Base-by-base conservation (phyloP, 768 basidiomycete species). In the Mycena filopes region DNA sequence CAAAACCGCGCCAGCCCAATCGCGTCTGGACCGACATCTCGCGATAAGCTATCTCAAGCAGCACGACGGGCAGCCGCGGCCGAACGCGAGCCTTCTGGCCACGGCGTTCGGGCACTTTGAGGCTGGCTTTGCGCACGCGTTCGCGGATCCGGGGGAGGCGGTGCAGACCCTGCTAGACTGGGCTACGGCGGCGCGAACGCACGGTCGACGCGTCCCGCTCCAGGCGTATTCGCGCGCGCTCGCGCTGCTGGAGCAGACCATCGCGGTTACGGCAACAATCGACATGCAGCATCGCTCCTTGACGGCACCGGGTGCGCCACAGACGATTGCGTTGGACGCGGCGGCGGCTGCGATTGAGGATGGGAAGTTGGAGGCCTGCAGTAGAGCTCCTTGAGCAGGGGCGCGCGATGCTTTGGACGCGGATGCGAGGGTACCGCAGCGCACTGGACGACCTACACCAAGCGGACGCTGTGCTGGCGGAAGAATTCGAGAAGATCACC, bases 311-410 rank as follows among this genome's bases (percentile, higher is more conserved):
- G 41, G n/a, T 21, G 31, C 59, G 9, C 8, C 40, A n/a, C 42
- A 43, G 29, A 62, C 71, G 10, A 41, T 73, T 25, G 73, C 70
- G 42, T 61, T 61, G 16, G 73, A 76, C 53, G 75, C 76, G 6
- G 74, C 73, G 1, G 71, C 75, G 20, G 66, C 63, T 18, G 75
- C 76, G 7, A 71, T 77, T 18, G 66, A 68, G 25, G 21, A 41
- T 1, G 63, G 59, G 16, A 60, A 72, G 9, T 46, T 70, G 7
- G 51, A 73, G 8, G 56, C 51, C 8, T n/a, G 75, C 73, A n/a
- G 53, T 76, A 6, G 70, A 76, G 50, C 54, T 70, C 54, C 60
- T 76, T 4, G 75, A 76, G 48, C 65, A 68, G 23, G 73, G 74
- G 10, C 63, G 71, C 10, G 46, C 69, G 6, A 54, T 75, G 4